A percentile compares a stretch with the other conserved stretches of the same genome.
Evolutionary conservation across 139 green algal species (phyloP).

Genomic region (Picochlorum sp.): DNA sequence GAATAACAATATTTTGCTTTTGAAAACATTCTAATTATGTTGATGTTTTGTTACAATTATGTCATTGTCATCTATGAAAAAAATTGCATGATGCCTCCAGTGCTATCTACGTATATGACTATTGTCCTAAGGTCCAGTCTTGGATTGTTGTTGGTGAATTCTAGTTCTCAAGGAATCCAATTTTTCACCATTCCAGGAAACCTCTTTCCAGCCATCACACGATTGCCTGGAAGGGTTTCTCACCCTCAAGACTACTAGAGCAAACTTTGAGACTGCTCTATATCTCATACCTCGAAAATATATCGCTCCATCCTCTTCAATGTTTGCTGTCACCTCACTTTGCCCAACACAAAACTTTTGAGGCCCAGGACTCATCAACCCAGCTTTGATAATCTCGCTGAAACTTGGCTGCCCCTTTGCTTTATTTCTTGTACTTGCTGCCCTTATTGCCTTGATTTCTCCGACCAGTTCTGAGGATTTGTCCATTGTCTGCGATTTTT

Average conservation of each 20-base stretch:
- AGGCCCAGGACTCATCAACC: conserved; percentile 26
- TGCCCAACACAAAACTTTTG: conserved; percentile 36
- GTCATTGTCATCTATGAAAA: too few relatives aligned
- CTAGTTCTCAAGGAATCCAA: conserved; percentile 27
- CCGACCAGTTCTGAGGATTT: not conserved
- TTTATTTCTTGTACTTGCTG: conserved; percentile 5
- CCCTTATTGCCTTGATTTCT: not conserved
- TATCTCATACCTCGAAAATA: conserved; percentile 26
- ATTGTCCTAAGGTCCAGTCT: too few relatives aligned
- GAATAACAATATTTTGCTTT: not conserved
- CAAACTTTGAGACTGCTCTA: conserved; percentile 50
- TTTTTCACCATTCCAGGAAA: conserved; percentile 33
- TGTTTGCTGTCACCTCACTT: conserved; percentile 16
- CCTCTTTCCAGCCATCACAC: conserved; percentile 57
- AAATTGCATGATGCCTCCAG: too few relatives aligned
- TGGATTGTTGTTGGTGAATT: not conserved
- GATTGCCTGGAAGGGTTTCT: conserved; percentile 43
- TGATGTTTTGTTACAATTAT: not conserved
- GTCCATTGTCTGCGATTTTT: not conserved
- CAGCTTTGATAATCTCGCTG: conserved; percentile 26
- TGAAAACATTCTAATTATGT: not conserved
- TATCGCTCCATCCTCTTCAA: conserved; percentile 32
- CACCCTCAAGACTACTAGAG: conserved; percentile 41
- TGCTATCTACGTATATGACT: too few relatives aligned
- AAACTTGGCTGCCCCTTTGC: conserved; percentile 32